Base-by-base conservation (phyloP, 1,139 yeast species). In the Scheffersomyces illinoinensis region DNA sequence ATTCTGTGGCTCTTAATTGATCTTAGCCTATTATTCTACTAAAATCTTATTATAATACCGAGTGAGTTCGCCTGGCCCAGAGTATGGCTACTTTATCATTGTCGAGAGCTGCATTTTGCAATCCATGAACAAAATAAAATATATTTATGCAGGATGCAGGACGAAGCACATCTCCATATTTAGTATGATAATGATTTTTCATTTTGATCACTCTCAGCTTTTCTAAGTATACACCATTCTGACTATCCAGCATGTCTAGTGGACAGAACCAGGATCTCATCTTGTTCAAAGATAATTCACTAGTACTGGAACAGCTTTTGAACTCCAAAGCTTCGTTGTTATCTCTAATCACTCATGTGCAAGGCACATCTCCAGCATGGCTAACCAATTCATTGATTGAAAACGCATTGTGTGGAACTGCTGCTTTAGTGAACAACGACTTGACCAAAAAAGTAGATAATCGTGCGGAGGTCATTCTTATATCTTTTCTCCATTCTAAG, bases 361-460 rank as follows among this genome's bases (percentile, higher is more conserved):
- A 83, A 60, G 89, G 91, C 0, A 88, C 92, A 0, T 80, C 86
- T 20, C 88, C 96, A 1, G 70, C 84, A 5, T 91, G 96, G 96
- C 74, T 90, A 47, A 68, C 85, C 6, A 82, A 76, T 50, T 76
- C 84, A 2, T 66, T 85, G 47, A 70, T 84, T 10, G 87, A 84
- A 64, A 81, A 76, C 60, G 69, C 81, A 17, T 61, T 84, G 19
- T 63, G 67, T 14, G 85, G 85, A 2, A 79, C 82, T 3, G 79
- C 84, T 12, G 68, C 68, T 21, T 66, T 72, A 58, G 74, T 77
- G 23, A 78, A 77, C 65, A 66, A 75, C 61, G 78, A 82, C 63
- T 65, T 77, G 54, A 64, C 62, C 18, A 65, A 58, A 33, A 68
- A 68, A 57, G 58, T 52, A 4, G 57, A 65, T 1, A 61, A 62